Evolutionary conservation across 306 rosid species (phyloP), one percentile per base, ranked within the genome.

Genomic region (Cicer arietinum): DNA sequence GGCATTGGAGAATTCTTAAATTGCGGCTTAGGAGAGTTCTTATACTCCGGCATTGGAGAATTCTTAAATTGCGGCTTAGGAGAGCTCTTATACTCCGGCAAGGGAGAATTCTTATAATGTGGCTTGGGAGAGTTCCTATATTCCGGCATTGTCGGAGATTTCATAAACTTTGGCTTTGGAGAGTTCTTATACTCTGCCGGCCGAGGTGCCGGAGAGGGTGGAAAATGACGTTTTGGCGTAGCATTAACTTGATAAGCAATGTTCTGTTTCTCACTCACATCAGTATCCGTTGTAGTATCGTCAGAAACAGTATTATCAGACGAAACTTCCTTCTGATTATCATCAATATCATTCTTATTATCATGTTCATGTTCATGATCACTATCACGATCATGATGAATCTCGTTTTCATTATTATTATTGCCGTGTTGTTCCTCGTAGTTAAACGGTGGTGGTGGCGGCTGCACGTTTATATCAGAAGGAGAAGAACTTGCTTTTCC

Each of bases 401-500:
- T 0, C 3, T 58, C 54, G 40, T 50, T 8, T 0, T 51, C 20
- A 2, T 18, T 43, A 14, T 10, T 1, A 35, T 14, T 14, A n/a
- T 51, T 7, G 2, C 6, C 6, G 16, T 50, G 10, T 37, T 54
- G 61, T 54, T 60, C 67, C 3, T 60, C 67, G 7, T 62, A 9
- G 6, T 7, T 13, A 8, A 10, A 9, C 3, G 57, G 77, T 7
- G 10, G 74, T 2, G 67, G 25, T 0, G 17, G 41, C 9, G n/a
- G 40, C 30, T 81, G 22, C 18, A 60, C 37, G 14, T 56, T 56
- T 8, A 42, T 6, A n/a, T 81, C 47, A 3, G 71, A 47, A 12
- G 14, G 40, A 0, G 3, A 3, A 12, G 82, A 71, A 9, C 79
- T 62, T 1, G 73, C 3, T 57, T 84, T 77, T 9, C 78, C 82